phyloP scores from a whole-genome alignment of 352 stramenopile genomes.

The Phytophthora agathidicida region DNA sequence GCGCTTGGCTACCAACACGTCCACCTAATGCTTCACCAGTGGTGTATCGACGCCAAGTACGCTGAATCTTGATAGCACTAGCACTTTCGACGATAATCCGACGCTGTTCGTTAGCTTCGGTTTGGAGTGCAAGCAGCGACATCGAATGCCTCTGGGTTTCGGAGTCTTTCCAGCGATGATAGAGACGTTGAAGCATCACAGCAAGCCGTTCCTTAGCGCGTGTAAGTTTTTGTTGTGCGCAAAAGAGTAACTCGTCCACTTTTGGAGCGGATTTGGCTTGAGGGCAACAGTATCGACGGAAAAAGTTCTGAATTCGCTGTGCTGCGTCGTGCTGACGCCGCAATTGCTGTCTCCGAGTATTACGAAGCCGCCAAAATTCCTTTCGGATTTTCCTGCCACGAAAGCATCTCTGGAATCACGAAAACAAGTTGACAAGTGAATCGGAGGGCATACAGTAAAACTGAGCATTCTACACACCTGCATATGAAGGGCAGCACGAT shows the following conservation, averaged over 20 bases:
- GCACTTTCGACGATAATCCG: slow-evolving; percentile 12
- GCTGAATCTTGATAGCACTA: slow-evolving; percentile 44
- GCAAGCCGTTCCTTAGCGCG: slow-evolving; percentile 45
- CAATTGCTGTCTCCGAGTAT: slow-evolving; percentile 17
- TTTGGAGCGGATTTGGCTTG: background rate
- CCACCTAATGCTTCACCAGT: slow-evolving; percentile 14
- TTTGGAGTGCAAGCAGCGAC: slow-evolving; percentile 10
- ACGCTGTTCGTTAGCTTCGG: slow-evolving; percentile 11
- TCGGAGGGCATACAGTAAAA: background rate
- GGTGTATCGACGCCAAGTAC: slow-evolving; percentile 42
- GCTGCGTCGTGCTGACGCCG: slow-evolving; percentile 20
- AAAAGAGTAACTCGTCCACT: slow-evolving; percentile 44
- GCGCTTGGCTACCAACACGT: slow-evolving; percentile 22
- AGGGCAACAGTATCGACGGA: slow-evolving; percentile 8
- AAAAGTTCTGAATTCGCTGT: slow-evolving; percentile 39
- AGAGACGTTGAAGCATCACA: slow-evolving; percentile 49
- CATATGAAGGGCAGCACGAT: slow-evolving; percentile 34
- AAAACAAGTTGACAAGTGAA: background rate
- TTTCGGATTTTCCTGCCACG: slow-evolving; percentile 46
- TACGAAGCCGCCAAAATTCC: slow-evolving; percentile 24
- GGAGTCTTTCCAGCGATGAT: slow-evolving; percentile 31
- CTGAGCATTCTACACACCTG: slow-evolving; percentile 34
- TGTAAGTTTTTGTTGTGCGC: slow-evolving; percentile 39
- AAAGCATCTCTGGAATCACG: slow-evolving; percentile 42
- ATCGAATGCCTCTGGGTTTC: slow-evolving; percentile 2